Conservation (phyloP, 2,329 filamentous ascomycete species). For the Sporothrix humicola region DNA sequence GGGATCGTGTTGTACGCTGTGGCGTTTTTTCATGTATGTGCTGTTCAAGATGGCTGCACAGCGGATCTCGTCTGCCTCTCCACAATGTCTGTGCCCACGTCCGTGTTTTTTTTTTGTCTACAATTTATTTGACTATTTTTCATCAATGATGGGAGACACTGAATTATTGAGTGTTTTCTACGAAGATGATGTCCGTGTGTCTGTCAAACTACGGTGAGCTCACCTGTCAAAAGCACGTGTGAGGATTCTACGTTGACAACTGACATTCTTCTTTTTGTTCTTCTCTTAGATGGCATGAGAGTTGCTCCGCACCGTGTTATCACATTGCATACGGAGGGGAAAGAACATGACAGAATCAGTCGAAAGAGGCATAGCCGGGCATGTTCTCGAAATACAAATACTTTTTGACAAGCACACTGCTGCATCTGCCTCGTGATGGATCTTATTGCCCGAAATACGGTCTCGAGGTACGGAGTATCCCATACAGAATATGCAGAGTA, state of each 20-base stretch:
- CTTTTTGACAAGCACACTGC: constrained; percentile 2
- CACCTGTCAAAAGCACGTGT: constrained; percentile 7
- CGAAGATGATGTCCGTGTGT: not conserved
- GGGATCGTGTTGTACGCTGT: not conserved
- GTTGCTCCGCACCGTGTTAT: not conserved
- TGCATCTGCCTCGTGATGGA: not conserved
- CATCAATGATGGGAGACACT: no score
- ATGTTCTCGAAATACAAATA: constrained; percentile 9
- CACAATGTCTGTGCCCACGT: constrained; percentile 5
- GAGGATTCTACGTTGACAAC: not conserved
- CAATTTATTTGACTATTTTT: not conserved
- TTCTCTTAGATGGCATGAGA: not conserved
- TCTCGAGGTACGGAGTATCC: not conserved
- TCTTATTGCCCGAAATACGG: constrained; percentile 16
- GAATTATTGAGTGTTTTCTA: not conserved
- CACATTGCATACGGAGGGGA: not conserved
- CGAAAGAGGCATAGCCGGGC: not conserved
- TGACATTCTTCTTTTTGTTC: not conserved
- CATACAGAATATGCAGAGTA: no score
- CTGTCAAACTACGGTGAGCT: not conserved
- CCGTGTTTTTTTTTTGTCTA: not conserved
- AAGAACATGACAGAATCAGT: not conserved
- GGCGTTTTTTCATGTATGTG: not conserved
- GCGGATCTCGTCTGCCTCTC: not conserved
- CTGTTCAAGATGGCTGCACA: not conserved